These are phyloP conservation scores for Cydonia oblonga DNA, from an alignment of 331 rosid species.

Conservation along the genomic window DNA sequence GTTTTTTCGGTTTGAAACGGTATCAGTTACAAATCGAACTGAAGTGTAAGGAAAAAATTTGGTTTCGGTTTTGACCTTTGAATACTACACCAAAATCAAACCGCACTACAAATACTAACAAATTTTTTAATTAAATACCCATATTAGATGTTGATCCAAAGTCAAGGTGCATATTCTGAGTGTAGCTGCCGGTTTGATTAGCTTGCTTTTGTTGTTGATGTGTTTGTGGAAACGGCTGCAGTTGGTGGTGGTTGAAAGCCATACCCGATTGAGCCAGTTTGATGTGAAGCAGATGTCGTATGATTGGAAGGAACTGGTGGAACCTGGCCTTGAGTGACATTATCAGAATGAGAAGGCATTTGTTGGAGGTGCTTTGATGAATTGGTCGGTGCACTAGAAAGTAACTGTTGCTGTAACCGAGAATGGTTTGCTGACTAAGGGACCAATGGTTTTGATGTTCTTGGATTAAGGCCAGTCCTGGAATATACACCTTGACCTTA, in stretches of 20 bases:
- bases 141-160: too few species aligned
- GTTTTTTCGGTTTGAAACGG: too few species aligned
- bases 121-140: too few species aligned
- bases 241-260: constrained; percentile 46
- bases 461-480: constrained; percentile 52
- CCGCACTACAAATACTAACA: too few species aligned
- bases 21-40: too few species aligned
- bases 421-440: constrained; percentile 54
- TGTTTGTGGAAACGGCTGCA: constrained; percentile 36
- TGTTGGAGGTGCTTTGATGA: constrained; percentile 53
- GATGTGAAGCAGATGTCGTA: constrained; percentile 36
- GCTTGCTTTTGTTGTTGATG: constrained; percentile 53
- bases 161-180: too few species aligned
- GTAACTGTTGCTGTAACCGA: constrained; percentile 52
- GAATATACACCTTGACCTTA: constrained; percentile 66
- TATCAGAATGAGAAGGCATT: constrained; percentile 51
- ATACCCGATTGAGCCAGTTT: constrained; percentile 20
- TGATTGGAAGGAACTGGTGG: constrained; percentile 43
- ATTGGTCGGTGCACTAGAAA: constrained; percentile 38
- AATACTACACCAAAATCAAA: too few species aligned
- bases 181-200: constrained; percentile 34
- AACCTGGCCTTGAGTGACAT: constrained; percentile 41
- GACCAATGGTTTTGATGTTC: constrained; percentile 47
- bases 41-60: too few species aligned
- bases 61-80: too few species aligned